Evolutionary conservation across 495 filamentous ascomycete species (phyloP), one percentile per base, ranked within the genome.

Genomic region (Glonium stellatum): DNA sequence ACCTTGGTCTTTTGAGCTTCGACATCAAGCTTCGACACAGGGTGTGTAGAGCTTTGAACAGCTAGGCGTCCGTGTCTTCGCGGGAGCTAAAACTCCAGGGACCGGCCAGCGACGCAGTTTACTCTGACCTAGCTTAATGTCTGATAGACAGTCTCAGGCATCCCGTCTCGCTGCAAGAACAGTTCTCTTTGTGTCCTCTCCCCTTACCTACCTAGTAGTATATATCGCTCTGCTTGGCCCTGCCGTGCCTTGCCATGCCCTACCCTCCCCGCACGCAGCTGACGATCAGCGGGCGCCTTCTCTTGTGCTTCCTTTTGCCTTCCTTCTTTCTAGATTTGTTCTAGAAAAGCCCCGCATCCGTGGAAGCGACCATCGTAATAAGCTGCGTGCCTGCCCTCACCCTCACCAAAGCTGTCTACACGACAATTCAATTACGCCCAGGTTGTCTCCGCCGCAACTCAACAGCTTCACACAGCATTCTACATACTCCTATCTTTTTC

Each of bases 71-170:
- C 58, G 58, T 60, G 58, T 3, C 27, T 44, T 54, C n/a, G 58
- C 58, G 58, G 49, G 58, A 60, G 58, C 58, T 60, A 60, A 55
- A 42, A 22, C 2, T 13, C 39, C 39, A 44, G 39, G 39, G 39
- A 44, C 39, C 39, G 39, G 13, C n/a, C 18, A 18, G 39, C 13
- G 39, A 44, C 39, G 39, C 39, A 44, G 39, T 44, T 15, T 18
- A 13, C 39, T 44, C 3, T 44, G 39, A 3, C 6, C 39, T 11
- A 44, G 12, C 36, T 8, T 39, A 39, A 39, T 44, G 10, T 44
- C 18, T 44, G 39, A 44, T 44, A 11, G 3, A 44, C 39, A 44
- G 39, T 44, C 39, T 44, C 39, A 44, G 39, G 13, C 39, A 44
- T 18, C 39, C 3, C 39, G 39, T 18, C 39, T 13, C 39, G 10